Percentiles rank a stretch among this genome's conserved stretches.
Conservation (phyloP, 2,329 filamentous ascomycete species). For the Xylariaceae sp. region DNA sequence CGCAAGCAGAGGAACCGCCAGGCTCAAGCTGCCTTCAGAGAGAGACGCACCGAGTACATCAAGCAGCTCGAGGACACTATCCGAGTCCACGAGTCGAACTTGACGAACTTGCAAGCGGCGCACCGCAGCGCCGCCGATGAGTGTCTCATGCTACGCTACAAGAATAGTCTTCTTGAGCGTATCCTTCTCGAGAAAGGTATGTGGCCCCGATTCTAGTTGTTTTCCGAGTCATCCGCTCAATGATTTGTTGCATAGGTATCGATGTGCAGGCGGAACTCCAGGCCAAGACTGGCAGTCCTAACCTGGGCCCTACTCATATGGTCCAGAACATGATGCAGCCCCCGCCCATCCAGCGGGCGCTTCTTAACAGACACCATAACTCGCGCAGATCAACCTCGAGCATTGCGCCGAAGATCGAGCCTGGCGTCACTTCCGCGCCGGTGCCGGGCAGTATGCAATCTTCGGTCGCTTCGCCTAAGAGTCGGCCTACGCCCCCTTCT, state of each 20-base stretch:
- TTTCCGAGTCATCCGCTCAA: not conserved
- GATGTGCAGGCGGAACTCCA: constrained; percentile 95
- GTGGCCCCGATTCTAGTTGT: not conserved
- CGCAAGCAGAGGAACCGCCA: constrained; percentile 96
- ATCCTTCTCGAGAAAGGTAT: constrained; percentile 93
- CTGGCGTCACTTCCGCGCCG: constrained; percentile 43
- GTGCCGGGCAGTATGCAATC: constrained; percentile 44
- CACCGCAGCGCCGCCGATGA: constrained; percentile 94
- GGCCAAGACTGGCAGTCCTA: constrained; percentile 84
- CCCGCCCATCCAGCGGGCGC: constrained; percentile 72
- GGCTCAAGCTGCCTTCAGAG: constrained; percentile 93
- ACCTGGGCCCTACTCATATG: constrained; percentile 64
- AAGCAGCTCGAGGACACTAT: constrained; percentile 98
- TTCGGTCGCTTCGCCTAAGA: constrained; percentile 61
- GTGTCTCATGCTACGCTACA: constrained; percentile 96
- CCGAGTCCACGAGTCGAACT: constrained; percentile 89
- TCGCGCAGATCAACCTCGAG: constrained; percentile 65
- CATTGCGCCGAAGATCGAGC: constrained; percentile 69
- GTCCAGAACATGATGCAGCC: constrained; percentile 64
- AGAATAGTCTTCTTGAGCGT: constrained; percentile 92
- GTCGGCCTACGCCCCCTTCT: constrained; percentile 76
- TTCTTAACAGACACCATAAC: constrained; percentile 71
- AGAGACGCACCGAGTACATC: constrained; percentile 97
- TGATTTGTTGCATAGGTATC: constrained; percentile 57
- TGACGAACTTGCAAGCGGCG: constrained; percentile 87